Conservation (phyloP, 2,329 filamentous ascomycete genomes). For the Fusarium nanum region DNA sequence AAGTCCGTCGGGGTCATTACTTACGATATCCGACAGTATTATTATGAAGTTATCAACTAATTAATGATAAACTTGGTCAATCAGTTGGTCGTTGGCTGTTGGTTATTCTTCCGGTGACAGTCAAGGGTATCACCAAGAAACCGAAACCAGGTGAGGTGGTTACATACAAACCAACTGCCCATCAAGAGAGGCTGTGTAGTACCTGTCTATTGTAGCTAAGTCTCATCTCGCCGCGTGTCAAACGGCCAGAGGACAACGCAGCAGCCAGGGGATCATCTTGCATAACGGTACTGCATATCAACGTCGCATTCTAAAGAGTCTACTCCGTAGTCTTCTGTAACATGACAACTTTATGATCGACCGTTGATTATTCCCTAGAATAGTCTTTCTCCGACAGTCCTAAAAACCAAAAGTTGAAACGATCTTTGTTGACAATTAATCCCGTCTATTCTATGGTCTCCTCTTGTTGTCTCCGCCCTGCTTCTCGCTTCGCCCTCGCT, state of each 20-base stretch:
- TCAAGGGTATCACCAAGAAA: constrained; percentile 17
- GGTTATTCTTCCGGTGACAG: not conserved
- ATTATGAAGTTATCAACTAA: not conserved
- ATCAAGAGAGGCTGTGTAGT: constrained; percentile 27
- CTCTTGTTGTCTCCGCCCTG: constrained; percentile 6
- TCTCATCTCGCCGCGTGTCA: constrained; percentile 19
- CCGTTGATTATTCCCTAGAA: constrained; percentile 27
- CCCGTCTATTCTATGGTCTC: not conserved
- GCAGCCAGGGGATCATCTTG: constrained; percentile 20
- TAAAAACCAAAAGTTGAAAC: not conserved
- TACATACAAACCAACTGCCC: constrained; percentile 5
- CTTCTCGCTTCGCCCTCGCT: constrained; percentile 17
- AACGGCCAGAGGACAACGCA: constrained; percentile 32
- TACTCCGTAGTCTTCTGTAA: not conserved
- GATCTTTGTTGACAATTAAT: constrained; percentile 3
- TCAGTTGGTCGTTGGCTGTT: not conserved
- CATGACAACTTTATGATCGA: constrained; percentile 24
- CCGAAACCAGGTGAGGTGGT: not conserved
- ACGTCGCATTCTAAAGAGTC: constrained; percentile 14
- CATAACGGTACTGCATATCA: constrained; percentile 27
- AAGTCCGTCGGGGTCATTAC: not conserved
- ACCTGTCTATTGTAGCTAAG: not conserved
- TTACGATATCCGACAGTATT: not conserved
- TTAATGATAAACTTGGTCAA: not conserved
- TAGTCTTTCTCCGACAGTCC: not conserved